Evolutionary conservation across 139 green algal species (phyloP), one percentile per base, ranked within the genome.

Genomic region (Chlamydomonas schloesseri): DNA sequence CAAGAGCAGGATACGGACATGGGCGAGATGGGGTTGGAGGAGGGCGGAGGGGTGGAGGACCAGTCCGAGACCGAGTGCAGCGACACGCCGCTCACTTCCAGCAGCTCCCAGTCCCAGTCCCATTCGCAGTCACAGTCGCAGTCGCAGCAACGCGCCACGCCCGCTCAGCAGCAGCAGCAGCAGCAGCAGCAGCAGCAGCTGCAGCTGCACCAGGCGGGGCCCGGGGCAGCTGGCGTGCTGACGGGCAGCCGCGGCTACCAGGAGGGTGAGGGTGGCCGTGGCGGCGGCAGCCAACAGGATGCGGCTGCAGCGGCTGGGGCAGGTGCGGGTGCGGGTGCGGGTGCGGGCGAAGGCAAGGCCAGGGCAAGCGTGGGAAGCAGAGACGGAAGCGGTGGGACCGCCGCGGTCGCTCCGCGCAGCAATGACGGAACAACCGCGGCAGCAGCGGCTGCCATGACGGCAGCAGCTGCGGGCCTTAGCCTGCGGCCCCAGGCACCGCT

Each of bases 31-130:
- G 42, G 42, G 42, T 5, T 13, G 42, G 42, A 50, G 42, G 42
- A 50, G 42, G 42, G 8, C 42, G 42, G 42, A n/a, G n/a, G n/a
- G n/a, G n/a, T n/a, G n/a, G n/a, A n/a, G n/a, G n/a, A n/a, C 42
- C 42, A 50, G 42, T 83, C 77, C 13, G 77, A 83, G 47, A 83
- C 77, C 2, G 60, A 62, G 13, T 50, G 26, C 60, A 83, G 77
- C 42, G 77, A 83, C 33, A 83, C 77, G 3, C 77, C 77, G 0
- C 26, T 83, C 37, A 73, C 24, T 0, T 83, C 77, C 62, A 34
- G 60, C 24, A 73, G 60, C 36, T 14, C 50, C 28, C 77, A 71
- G 36, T 17, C 42, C 6, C 42, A 50, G 42, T 14, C 50, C 28
- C 77, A 71, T 24, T 17, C 42, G 42, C 42, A 50, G 42, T 50